phyloP scores from a whole-genome alignment of 257 asterid genomes.

The Voacanga thouarsii region DNA sequence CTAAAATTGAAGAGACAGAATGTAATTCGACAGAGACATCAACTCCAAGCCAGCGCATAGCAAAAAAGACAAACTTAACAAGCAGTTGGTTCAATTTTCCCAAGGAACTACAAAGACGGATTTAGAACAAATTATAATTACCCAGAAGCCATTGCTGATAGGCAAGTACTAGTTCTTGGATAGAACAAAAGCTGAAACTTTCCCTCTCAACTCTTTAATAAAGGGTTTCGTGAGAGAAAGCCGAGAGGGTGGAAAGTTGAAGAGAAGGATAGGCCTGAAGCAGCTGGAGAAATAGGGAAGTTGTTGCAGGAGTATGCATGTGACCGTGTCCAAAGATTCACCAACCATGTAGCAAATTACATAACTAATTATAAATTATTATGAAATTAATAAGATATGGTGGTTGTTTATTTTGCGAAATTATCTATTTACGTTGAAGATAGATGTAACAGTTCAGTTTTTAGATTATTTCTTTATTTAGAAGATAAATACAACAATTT shows the following conservation, averaged over 20 bases:
- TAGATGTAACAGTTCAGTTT: no score
- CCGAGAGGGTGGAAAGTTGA: not conserved
- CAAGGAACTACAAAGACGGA: not conserved
- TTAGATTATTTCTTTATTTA: no score
- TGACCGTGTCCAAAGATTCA: not conserved
- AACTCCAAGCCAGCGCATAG: not conserved
- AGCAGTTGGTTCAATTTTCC: no score
- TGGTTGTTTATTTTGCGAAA: no score
- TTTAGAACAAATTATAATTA: constrained; percentile 10
- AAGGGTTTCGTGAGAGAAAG: constrained; percentile 15
- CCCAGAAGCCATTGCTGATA: constrained; percentile 43
- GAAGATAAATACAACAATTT: no score
- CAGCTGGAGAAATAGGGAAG: not conserved
- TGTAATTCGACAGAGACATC: not conserved
- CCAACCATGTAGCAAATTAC: no score
- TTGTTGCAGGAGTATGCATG: not conserved
- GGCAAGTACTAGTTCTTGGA: constrained; percentile 17
- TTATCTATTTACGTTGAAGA: no score
- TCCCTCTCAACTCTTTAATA: not conserved
- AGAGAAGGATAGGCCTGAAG: not conserved
- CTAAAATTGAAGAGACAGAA: not conserved
- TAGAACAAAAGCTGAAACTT: constrained; percentile 19
- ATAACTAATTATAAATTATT: no score
- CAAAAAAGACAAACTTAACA: not conserved
- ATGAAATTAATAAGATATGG: no score